Base-by-base conservation (phyloP, 2,329 filamentous ascomycete species). In the Lachnellula suecica region DNA sequence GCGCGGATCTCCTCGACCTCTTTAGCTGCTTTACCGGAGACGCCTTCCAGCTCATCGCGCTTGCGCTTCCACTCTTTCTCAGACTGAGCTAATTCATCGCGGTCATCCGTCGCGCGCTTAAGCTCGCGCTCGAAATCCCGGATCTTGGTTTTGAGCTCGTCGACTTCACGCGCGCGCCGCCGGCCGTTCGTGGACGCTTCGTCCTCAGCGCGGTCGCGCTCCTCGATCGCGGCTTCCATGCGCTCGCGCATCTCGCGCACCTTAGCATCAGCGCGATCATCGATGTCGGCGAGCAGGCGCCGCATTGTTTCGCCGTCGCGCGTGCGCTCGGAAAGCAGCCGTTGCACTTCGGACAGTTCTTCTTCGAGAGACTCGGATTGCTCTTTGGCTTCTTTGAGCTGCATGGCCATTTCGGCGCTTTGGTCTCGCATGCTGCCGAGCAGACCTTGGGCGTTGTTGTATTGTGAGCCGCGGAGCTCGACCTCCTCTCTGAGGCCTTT, bases 301-400 rank as follows among this genome's bases (percentile, higher is more conserved):
- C 94, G 84, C 92, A 99, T 97, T 1, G 91, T 97, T 73, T 97
- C 93, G 23, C 85, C 89, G 71, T 99, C 94, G 40, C 94, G 84
- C 4, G 90, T 93, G 23, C 94, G 85, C 70, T 99, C 94, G 47
- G 83, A 84, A 2, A 99, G 79, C 55, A 97, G 81, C 52, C 90
- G 83, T 67, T 96, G 91, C 3, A 91, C 87, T 70, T 99, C 94
- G 1, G 84, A 83, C 1, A 97, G 78, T 69, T 99, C 94, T 71
- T 99, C 94, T 65, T 97, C 93, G 0, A 97, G 75, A 52, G 86
- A 89, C 65, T 97, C 92, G 35, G 86, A 88, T 59, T 91, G 86
- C 45, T 87, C 83, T 56, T 88, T 85, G 1, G 89, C 84, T 71
- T 99, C 94, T 70, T 94, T 96, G 71, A 97, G 87, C 72, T 97